A percentile compares a stretch with the other conserved stretches of the same genome.
phyloP scores from a whole-genome alignment of 1,284 basidiomycete species.

The Paramarasmius palmivorus region DNA sequence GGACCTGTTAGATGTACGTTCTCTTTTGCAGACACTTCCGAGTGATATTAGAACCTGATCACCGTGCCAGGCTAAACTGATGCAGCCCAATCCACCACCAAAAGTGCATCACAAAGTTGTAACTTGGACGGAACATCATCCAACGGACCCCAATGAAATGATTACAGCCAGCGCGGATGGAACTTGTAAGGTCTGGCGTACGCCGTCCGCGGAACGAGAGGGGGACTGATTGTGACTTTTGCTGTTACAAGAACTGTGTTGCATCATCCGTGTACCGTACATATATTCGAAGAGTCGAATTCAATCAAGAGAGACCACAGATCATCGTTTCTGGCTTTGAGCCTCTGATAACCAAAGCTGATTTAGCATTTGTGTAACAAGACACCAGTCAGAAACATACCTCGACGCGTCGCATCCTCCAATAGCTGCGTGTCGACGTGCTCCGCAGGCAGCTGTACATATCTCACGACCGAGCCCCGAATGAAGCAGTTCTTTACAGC shows the following conservation, averaged over 20 bases:
- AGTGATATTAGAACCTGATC: neutral
- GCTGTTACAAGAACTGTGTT: no score
- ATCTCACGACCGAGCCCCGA: constrained; percentile 96
- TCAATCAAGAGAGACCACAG: neutral
- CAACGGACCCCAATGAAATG: constrained; percentile 79
- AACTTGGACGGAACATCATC: constrained; percentile 90
- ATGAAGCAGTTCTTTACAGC: constrained; percentile 99
- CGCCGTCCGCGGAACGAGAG: constrained; percentile 26
- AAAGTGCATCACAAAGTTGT: constrained; percentile 82
- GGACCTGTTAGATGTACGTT: constrained; percentile 86
- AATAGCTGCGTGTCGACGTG: constrained; percentile 95
- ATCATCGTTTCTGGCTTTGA: neutral
- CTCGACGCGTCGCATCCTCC: constrained; percentile 97
- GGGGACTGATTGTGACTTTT: no score
- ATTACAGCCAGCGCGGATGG: constrained; percentile 89
- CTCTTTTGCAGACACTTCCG: neutral
- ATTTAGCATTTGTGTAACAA: no score
- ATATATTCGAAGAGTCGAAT: neutral
- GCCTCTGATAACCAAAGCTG: no score
- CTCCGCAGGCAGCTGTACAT: constrained; percentile 91
- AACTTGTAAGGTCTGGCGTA: constrained; percentile 79
- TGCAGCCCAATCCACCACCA: constrained; percentile 67
- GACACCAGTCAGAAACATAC: constrained; percentile 40
- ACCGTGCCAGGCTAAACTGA: constrained; percentile 56
- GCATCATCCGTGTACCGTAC: no score